These are phyloP conservation scores for Pseudophaeomoniella oleicola DNA, from an alignment of 2,329 filamentous ascomycete genomes.

Conservation along the genomic window DNA sequence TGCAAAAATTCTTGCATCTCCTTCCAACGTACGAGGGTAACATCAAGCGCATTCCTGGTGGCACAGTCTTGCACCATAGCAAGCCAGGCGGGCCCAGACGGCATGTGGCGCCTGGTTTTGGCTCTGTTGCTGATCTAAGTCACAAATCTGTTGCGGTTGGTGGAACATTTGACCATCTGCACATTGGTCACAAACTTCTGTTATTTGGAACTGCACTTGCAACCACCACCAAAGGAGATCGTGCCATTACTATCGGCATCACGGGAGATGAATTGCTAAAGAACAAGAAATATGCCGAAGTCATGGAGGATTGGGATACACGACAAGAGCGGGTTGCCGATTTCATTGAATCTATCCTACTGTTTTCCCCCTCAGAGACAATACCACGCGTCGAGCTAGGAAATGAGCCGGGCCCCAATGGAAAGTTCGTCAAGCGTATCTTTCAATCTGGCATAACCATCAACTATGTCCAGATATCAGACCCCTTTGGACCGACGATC, in stretches of 20 bases:
- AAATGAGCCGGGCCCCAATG: slow-evolving; percentile 22
- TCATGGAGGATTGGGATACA: slow-evolving; percentile 65
- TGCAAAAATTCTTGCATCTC: slow-evolving; percentile 18
- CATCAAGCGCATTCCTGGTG: slow-evolving; percentile 6
- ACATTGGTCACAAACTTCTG: slow-evolving; percentile 90
- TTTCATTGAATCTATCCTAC: slow-evolving; percentile 51
- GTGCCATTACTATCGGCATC: slow-evolving; percentile 62
- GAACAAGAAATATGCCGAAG: slow-evolving; percentile 77
- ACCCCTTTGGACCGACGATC: slow-evolving; percentile 82
- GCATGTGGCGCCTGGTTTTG: slow-evolving; percentile 4
- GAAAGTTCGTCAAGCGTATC: slow-evolving; percentile 18
- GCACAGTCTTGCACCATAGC: slow-evolving; percentile 3
- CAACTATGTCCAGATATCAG: slow-evolving; percentile 71
- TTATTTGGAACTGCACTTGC: slow-evolving; percentile 74
- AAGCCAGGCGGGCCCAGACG: background rate
- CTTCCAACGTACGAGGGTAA: slow-evolving; percentile 6
- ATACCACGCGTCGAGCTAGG: slow-evolving; percentile 15
- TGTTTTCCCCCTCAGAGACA: slow-evolving; percentile 38
- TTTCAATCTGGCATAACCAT: slow-evolving; percentile 47
- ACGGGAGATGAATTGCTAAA: slow-evolving; percentile 74
- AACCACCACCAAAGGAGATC: slow-evolving; percentile 30
- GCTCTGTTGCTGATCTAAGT: slow-evolving; percentile 14
- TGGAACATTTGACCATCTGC: slow-evolving; percentile 92
- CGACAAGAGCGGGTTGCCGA: slow-evolving; percentile 54
- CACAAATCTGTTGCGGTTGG: slow-evolving; percentile 63